phyloP scores from a whole-genome alignment of 2,329 filamentous ascomycete species.

The Fusarium anthophilum region DNA sequence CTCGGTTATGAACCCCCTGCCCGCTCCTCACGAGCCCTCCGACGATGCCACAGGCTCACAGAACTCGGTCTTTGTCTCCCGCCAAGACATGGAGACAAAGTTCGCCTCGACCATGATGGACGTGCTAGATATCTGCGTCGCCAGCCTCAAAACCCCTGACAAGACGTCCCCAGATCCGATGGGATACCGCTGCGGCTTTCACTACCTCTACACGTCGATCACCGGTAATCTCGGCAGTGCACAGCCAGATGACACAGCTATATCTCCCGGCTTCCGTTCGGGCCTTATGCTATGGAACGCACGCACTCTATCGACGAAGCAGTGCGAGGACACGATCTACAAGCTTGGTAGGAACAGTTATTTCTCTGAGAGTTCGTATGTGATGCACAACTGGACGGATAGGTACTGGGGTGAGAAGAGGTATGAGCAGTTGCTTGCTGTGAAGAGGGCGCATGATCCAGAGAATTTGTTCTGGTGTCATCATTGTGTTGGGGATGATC shows the following conservation, averaged over 20 bases:
- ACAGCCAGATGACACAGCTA: background rate
- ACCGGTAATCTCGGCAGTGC: background rate
- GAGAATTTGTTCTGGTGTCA: conserved; percentile 1
- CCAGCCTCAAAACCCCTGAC: background rate
- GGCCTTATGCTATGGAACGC: conserved; percentile 5
- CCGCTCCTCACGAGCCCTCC: background rate
- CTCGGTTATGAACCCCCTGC: background rate
- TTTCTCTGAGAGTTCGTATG: conserved; percentile 10
- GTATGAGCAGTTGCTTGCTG: background rate
- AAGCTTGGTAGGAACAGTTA: background rate
- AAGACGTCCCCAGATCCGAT: background rate
- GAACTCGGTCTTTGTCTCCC: conserved; percentile 2
- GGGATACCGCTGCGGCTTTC: background rate
- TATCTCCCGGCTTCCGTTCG: background rate
- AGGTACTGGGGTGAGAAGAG: conserved; percentile 1
- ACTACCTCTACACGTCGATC: background rate
- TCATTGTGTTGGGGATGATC: conserved; percentile 5
- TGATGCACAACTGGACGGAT: conserved; percentile 2
- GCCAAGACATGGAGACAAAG: background rate
- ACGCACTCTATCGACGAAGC: background rate
- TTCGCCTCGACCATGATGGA: conserved; percentile 6
- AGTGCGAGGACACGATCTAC: background rate
- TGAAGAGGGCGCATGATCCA: background rate
- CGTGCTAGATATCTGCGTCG: background rate
- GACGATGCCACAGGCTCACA: background rate